phyloP scores from a whole-genome alignment of 345 rosid genomes.

The Arabidopsis thaliana region DNA sequence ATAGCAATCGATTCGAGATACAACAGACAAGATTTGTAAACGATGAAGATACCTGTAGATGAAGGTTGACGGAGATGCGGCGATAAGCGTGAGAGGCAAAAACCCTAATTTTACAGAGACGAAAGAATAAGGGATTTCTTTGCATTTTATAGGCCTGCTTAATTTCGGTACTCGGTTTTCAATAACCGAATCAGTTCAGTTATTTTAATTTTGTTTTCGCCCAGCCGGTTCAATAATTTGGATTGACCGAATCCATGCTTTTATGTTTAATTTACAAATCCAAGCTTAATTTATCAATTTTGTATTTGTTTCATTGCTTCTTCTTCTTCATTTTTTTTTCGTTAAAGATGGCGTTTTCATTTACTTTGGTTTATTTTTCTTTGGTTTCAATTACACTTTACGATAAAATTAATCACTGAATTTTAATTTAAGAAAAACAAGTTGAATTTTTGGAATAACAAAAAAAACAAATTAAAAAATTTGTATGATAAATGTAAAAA shows the following conservation, averaged over 20 bases:
- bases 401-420: no score
- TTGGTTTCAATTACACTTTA: no score
- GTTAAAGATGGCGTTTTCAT: no score
- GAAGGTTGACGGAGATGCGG: constrained; percentile 19
- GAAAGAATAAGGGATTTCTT: not conserved
- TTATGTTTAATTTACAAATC: not conserved
- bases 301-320: no score
- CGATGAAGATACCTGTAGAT: constrained; percentile 18
- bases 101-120: constrained; percentile 32
- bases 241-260: not conserved
- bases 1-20: not conserved
- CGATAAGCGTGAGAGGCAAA: constrained; percentile 2
- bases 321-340: no score
- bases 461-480: no score
- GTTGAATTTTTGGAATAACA: no score
- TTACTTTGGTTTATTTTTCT: no score
- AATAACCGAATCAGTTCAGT: not conserved
- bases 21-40: not conserved
- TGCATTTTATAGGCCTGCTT: constrained; percentile 3
- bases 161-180: not conserved
- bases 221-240: not conserved
- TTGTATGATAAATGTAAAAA: no score
- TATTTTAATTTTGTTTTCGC: not conserved
- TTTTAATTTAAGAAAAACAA: no score
- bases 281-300: not conserved